Percentiles rank a stretch among this genome's conserved stretches.
Conservation (phyloP, 176 grass and related monocot genomes). For the Poa annua region DNA sequence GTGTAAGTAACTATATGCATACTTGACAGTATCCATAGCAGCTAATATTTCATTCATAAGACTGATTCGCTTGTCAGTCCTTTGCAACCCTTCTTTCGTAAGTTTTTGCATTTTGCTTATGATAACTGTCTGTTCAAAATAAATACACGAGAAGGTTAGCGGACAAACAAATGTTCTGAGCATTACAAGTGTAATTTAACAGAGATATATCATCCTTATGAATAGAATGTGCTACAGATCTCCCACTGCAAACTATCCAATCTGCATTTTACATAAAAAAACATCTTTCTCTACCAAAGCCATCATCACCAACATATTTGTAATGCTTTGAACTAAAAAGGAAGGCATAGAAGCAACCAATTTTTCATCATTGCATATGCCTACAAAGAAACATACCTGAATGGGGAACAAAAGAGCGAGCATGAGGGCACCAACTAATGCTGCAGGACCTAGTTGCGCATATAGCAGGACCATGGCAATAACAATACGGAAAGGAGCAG, state of each 20-base stretch:
- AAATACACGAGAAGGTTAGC: constrained; percentile 31
- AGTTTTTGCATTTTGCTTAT: constrained; percentile 98
- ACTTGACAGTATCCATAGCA: constrained; percentile 99
- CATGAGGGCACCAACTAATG: constrained; percentile 78
- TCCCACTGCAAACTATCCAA: constrained; percentile 1
- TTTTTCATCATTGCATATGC: constrained; percentile 19
- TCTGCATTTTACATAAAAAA: constrained; percentile 22
- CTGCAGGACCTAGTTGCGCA: constrained; percentile 75
- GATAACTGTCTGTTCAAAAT: constrained; percentile 68
- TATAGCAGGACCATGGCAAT: constrained; percentile 87
- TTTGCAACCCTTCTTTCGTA: constrained; percentile 92
- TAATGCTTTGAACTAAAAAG: constrained; percentile 26
- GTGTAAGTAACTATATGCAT: constrained; percentile 48
- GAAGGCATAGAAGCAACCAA: constrained; percentile 15
- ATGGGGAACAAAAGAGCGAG: constrained; percentile 87
- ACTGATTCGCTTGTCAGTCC: constrained; percentile 96
- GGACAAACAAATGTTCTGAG: constrained; percentile 12
- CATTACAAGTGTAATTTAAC: background rate
- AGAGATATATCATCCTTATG: background rate
- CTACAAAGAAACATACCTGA: constrained; percentile 69
- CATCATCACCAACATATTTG: background rate
- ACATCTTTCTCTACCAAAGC: constrained; percentile 32
- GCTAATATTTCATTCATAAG: constrained; percentile 99
- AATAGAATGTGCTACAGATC: constrained; percentile 32
- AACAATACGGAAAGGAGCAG: constrained; percentile 97